Percentiles rank a stretch among this genome's conserved stretches.
These are phyloP conservation scores for Rhodosporidiobolus sp. DNA, from an alignment of 768 basidiomycete genomes.

Conservation along the genomic window DNA sequence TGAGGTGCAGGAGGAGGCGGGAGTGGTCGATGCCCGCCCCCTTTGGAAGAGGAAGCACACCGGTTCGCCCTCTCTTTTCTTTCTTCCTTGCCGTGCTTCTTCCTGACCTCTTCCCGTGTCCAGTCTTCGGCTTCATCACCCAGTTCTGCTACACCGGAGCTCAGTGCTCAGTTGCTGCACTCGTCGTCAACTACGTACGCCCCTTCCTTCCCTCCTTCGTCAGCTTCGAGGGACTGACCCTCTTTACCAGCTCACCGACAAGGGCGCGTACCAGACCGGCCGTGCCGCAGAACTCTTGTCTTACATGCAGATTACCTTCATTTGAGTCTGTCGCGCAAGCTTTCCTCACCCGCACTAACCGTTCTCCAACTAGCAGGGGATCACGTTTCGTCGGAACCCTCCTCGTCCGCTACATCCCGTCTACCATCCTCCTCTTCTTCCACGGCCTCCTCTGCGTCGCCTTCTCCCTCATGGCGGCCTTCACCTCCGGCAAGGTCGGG, in stretches of 20 bases:
- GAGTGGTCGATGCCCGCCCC: slow-evolving; percentile 29
- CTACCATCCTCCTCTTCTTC: slow-evolving; percentile 39
- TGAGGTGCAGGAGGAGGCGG: slow-evolving; percentile 18
- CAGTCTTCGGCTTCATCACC: slow-evolving; percentile 42
- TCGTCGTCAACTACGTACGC: slow-evolving; percentile 40
- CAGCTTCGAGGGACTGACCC: too few species aligned
- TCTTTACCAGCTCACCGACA: slow-evolving; percentile 17
- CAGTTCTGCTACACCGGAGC: slow-evolving; percentile 46
- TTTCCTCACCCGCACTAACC: too few species aligned
- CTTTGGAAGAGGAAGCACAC: slow-evolving; percentile 39
- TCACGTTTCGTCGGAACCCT: slow-evolving; percentile 40
- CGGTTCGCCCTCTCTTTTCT: background rate
- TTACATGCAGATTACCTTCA: slow-evolving; percentile 34
- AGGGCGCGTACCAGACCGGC: slow-evolving; percentile 31
- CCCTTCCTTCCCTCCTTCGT: too few species aligned
- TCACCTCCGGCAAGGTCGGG: slow-evolving; percentile 37
- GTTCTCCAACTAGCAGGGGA: too few species aligned
- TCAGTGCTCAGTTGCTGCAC: slow-evolving; percentile 44
- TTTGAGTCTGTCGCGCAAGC: background rate
- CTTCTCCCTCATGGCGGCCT: slow-evolving; percentile 43
- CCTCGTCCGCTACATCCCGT: slow-evolving; percentile 33
- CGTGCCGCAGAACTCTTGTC: slow-evolving; percentile 36
- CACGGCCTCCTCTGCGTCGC: slow-evolving; percentile 39
- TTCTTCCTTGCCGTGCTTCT: background rate
- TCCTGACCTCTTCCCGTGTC: background rate